phyloP scores from a whole-genome alignment of 2,329 filamentous ascomycete genomes.

The Samsoniella hepiali region DNA sequence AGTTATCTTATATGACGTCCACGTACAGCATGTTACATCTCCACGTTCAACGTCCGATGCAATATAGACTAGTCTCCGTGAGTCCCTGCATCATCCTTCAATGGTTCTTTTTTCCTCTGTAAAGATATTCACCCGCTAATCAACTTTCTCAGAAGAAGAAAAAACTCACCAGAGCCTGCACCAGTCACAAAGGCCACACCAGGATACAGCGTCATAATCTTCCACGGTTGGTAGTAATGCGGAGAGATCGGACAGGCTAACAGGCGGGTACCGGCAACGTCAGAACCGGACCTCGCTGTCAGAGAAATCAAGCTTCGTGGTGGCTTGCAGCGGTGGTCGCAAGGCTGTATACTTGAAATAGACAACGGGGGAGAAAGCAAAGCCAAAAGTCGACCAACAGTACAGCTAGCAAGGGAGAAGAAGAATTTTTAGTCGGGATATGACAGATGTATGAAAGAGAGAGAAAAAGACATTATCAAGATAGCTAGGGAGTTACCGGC shows the following conservation, averaged over 20 bases:
- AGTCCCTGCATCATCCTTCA: too few relatives aligned
- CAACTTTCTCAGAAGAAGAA: too few relatives aligned
- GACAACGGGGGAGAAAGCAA: too few relatives aligned
- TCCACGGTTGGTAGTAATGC: background rate
- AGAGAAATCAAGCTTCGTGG: background rate
- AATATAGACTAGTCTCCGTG: too few relatives aligned
- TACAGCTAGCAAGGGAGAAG: too few relatives aligned
- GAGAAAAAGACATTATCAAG: too few relatives aligned
- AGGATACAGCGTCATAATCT: slow-evolving; percentile 26
- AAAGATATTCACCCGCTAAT: too few relatives aligned
- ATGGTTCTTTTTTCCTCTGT: background rate
- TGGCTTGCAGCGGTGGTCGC: background rate
- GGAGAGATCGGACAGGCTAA: background rate
- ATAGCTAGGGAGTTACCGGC: background rate
- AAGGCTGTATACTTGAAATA: too few relatives aligned
- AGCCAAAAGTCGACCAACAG: too few relatives aligned
- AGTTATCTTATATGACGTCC: background rate
- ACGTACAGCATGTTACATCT: background rate
- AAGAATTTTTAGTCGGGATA: too few relatives aligned
- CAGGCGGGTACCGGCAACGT: background rate
- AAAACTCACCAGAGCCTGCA: slow-evolving; percentile 30
- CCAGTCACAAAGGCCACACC: slow-evolving; percentile 33
- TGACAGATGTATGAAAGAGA: too few relatives aligned
- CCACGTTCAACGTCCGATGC: background rate
- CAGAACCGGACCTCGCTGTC: background rate